Percentiles rank a stretch among this genome's conserved stretches.
phyloP scores from a whole-genome alignment of 805 yeast species.

The Metschnikowia gruessii region DNA sequence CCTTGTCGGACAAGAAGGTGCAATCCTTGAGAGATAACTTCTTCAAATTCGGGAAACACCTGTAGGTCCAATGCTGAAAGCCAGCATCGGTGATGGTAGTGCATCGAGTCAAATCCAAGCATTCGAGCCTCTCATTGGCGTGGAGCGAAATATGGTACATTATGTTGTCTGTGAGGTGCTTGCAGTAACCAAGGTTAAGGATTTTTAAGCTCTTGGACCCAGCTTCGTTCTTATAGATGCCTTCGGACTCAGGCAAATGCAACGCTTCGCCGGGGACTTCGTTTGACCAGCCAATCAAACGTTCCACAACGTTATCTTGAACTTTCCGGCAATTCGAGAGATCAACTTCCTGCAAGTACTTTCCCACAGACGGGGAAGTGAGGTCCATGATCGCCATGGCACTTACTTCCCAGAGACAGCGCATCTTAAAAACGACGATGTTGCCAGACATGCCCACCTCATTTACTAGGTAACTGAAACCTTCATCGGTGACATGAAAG shows the following conservation, averaged over 20 bases:
- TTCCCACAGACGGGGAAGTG: slow-evolving; percentile 62
- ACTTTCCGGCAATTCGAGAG: slow-evolving; percentile 72
- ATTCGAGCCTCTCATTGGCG: slow-evolving; percentile 53
- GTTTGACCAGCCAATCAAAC: slow-evolving; percentile 56
- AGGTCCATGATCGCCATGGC: slow-evolving; percentile 83
- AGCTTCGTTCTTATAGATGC: slow-evolving; percentile 23
- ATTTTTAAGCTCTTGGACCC: slow-evolving; percentile 61
- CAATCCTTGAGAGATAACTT: slow-evolving; percentile 64
- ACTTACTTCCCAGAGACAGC: slow-evolving; percentile 71
- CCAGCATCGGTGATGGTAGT: slow-evolving; percentile 77
- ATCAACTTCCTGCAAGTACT: slow-evolving; percentile 56
- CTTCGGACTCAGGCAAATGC: slow-evolving; percentile 15
- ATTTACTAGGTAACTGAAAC: slow-evolving; percentile 66
- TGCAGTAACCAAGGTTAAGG: slow-evolving; percentile 68
- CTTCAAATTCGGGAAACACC: slow-evolving; percentile 51
- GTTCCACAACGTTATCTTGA: slow-evolving; percentile 64
- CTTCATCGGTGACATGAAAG: slow-evolving; percentile 73
- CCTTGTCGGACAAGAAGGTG: slow-evolving; percentile 65
- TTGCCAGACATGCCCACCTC: slow-evolving; percentile 67
- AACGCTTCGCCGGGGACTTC: slow-evolving; percentile 3
- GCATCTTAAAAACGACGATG: slow-evolving; percentile 55
- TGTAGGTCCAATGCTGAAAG: slow-evolving; percentile 60
- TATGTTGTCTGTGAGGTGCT: slow-evolving; percentile 65
- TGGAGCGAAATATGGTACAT: slow-evolving; percentile 61
- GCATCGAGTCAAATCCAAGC: slow-evolving; percentile 67